phyloP scores from a whole-genome alignment of 305 asterid genomes.

The Rubia tinctorum region DNA sequence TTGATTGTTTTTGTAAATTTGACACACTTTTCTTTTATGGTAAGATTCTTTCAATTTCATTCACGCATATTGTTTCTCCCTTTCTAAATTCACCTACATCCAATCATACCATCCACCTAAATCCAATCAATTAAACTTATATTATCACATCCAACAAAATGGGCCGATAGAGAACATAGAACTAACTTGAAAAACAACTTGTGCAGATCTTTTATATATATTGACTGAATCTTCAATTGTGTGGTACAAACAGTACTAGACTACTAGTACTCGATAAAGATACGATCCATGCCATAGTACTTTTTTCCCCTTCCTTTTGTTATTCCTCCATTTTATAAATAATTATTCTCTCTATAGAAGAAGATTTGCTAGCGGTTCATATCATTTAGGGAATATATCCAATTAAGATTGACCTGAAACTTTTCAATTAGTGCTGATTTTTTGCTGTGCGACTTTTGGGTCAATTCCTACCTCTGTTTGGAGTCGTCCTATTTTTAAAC shows the following conservation, averaged over 20 bases:
- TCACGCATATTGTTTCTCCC: too few relatives aligned
- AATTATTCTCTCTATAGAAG: not conserved
- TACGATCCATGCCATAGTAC: not conserved
- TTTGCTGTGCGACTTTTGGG: not conserved
- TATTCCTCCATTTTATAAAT: not conserved
- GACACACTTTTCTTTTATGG: too few relatives aligned
- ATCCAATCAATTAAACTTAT: too few relatives aligned
- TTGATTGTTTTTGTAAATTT: too few relatives aligned
- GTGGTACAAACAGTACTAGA: not conserved
- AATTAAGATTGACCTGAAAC: not conserved
- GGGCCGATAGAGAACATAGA: too few relatives aligned
- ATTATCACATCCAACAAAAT: too few relatives aligned
- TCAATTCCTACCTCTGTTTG: not conserved
- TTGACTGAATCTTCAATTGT: not conserved
- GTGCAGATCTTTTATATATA: not conserved
- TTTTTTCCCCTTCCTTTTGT: not conserved
- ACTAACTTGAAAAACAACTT: too few relatives aligned
- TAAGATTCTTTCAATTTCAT: too few relatives aligned
- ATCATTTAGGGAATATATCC: conserved; percentile 3
- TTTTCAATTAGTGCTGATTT: not conserved
- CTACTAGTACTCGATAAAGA: not conserved
- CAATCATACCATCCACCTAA: too few relatives aligned
- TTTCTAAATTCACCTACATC: too few relatives aligned
- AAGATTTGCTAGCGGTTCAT: not conserved
- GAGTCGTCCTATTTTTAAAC: too few relatives aligned